Evolutionary conservation across 2,329 filamentous ascomycete species (phyloP), one percentile per base, ranked within the genome.

Genomic region (Dactylonectria estremocensis): DNA sequence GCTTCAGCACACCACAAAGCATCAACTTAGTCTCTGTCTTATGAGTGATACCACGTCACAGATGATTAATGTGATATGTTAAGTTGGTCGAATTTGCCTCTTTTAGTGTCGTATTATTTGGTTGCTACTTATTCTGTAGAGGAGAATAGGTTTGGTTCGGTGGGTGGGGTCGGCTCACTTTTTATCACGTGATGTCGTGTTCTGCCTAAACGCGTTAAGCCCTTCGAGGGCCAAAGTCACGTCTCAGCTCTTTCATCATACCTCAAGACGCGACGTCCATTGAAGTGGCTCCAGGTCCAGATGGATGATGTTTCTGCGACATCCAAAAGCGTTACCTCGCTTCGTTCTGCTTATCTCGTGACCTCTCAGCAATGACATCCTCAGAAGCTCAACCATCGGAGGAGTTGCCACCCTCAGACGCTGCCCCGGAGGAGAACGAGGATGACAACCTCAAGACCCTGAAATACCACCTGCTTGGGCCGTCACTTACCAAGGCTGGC

Each of bases 401-500:
- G 67, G 67, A 68, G 54, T 33, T 22, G 20, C 40, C 54, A 61
- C 3, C 70, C 64, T 69, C 73, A 45, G 54, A 68, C 49, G 62
- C 60, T 64, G 45, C 33, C 28, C 14, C 63, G n/a, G 66, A 69
- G 7, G 56, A 64, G 7, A 35, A 31, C 14, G 57, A 61, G 3
- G 66, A 67, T 5, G 66, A 70, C 40, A 45, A 61, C 40, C 66
- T 69, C 18, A 81, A 77, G 52, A 95, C 93, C 4, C 86, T 98
- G 63, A 98, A 97, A 77, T 97, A 98, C 80, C 92, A 92, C 63
- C 88, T 98, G 0, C 86, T 98, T 0, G 96, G 96, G 0, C 95
- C 95, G 0, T 98, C 95, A 6, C 84, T 98, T 60, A 95, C 95
- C 22, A 99, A 99, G 80, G 93, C 95, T 33, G 96, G 96, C 2